phyloP scores from a whole-genome alignment of 108 stramenopile species.

The Discostella stelligeroides region DNA sequence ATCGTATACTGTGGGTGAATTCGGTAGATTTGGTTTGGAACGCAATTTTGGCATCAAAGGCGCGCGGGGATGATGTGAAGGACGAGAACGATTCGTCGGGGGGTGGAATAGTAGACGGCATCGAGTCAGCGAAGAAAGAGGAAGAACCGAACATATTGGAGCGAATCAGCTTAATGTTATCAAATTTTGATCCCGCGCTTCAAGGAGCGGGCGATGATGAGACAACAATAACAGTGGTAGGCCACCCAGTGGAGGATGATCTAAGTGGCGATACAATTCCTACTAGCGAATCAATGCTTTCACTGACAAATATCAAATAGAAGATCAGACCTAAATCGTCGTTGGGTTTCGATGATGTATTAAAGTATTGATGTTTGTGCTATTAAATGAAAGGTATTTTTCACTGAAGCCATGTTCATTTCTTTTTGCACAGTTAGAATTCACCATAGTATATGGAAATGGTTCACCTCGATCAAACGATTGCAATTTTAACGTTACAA shows the following conservation, averaged over 20 bases:
- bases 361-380: no score
- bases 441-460: no score
- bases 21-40: slow-evolving; percentile 91
- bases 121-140: background rate
- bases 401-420: no score
- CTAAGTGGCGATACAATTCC: background rate
- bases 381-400: no score
- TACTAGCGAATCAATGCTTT: background rate
- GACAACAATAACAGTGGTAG: background rate
- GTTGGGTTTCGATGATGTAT: no score
- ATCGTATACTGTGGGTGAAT: slow-evolving; percentile 95
- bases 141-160: slow-evolving; percentile 3
- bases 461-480: no score
- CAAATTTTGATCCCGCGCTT: slow-evolving; percentile 5
- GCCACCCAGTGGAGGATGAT: background rate
- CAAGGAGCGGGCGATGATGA: background rate
- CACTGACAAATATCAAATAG: background rate
- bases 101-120: background rate
- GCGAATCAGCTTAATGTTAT: slow-evolving; percentile 1
- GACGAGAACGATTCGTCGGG: background rate
- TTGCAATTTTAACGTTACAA: no score
- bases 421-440: no score
- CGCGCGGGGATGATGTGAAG: slow-evolving; percentile 46
- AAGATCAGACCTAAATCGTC: no score
- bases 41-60: slow-evolving; percentile 78